A percentile compares a stretch with the other conserved stretches of the same genome.
phyloP scores from a whole-genome alignment of 768 basidiomycete genomes.

The Auricularia sp. region DNA sequence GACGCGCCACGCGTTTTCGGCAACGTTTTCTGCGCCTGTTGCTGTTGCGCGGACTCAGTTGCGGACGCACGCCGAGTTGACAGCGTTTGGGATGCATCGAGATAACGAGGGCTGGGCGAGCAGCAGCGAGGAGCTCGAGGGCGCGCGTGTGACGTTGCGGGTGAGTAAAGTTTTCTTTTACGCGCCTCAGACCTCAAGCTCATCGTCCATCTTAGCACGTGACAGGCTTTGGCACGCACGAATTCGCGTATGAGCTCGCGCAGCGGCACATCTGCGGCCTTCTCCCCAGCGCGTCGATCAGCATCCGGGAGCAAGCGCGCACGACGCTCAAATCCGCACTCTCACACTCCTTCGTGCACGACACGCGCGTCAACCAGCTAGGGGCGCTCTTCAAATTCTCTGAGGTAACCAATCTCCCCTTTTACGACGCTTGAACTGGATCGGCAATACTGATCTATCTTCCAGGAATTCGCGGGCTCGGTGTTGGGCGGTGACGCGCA shows the following conservation, averaged over 20 bases:
- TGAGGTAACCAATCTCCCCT: too few species aligned
- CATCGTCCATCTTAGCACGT: not conserved
- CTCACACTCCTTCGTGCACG: constrained; percentile 63
- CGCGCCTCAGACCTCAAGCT: constrained; percentile 26
- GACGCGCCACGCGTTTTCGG: constrained; percentile 75
- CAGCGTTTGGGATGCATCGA: constrained; percentile 62
- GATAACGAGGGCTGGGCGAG: constrained; percentile 77
- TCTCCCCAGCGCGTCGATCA: constrained; percentile 67
- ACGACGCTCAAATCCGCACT: constrained; percentile 73
- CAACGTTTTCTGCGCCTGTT: constrained; percentile 53
- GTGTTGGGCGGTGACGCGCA: constrained; percentile 56
- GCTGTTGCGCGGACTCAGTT: constrained; percentile 35
- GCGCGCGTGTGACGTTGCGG: constrained; percentile 58
- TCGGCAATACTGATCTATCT: too few species aligned
- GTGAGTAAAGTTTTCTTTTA: constrained; percentile 38
- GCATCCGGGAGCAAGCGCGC: constrained; percentile 79
- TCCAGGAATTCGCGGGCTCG: constrained; percentile 57
- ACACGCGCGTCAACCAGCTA: constrained; percentile 63
- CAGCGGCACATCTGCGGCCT: constrained; percentile 67
- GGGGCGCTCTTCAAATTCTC: constrained; percentile 54
- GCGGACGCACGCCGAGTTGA: constrained; percentile 57
- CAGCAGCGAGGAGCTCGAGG: constrained; percentile 53
- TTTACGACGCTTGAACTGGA: too few species aligned
- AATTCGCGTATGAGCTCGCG: constrained; percentile 76
- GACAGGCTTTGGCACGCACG: constrained; percentile 35